A percentile compares a stretch with the other conserved stretches of the same genome.
Evolutionary conservation across 2,329 filamentous ascomycete genomes (phyloP).

Genomic region (Hypoxylon sp.): DNA sequence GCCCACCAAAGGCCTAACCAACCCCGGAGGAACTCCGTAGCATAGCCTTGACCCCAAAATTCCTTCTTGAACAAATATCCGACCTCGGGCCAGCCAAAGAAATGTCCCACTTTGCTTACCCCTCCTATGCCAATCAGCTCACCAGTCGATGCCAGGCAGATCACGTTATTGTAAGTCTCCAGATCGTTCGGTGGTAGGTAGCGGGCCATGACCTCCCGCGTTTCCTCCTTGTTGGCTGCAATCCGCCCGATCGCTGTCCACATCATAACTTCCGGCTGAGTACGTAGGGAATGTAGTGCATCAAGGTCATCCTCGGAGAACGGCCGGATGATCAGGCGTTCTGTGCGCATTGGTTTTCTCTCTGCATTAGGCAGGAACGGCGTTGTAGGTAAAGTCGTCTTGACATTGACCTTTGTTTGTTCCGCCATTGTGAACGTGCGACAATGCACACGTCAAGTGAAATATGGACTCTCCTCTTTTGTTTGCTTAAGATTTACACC

Average conservation of each 20-base stretch:
- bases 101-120: slow-evolving; percentile 48
- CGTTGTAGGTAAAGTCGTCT: slow-evolving; percentile 61
- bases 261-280: slow-evolving; percentile 72
- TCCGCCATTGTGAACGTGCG: slow-evolving; percentile 21
- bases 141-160: slow-evolving; percentile 62
- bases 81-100: slow-evolving; percentile 68
- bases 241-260: slow-evolving; percentile 62
- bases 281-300: slow-evolving; percentile 65
- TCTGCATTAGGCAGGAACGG: slow-evolving; percentile 58
- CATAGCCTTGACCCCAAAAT: slow-evolving; percentile 69
- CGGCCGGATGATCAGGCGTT: slow-evolving; percentile 68
- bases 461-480: background rate
- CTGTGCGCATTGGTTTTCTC: slow-evolving; percentile 61
- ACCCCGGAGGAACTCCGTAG: slow-evolving; percentile 67
- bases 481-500: background rate
- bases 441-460: background rate
- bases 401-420: slow-evolving; percentile 56
- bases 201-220: slow-evolving; percentile 56
- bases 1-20: slow-evolving; percentile 63
- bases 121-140: slow-evolving; percentile 67
- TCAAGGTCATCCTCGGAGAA: slow-evolving; percentile 63
- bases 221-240: slow-evolving; percentile 61
- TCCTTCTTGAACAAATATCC: slow-evolving; percentile 69
- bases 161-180: slow-evolving; percentile 68
- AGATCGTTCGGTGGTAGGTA: slow-evolving; percentile 65